A percentile compares a stretch with the other conserved stretches of the same genome.
phyloP scores from a whole-genome alignment of 768 basidiomycete species.

The Lentinula aciculospora region DNA sequence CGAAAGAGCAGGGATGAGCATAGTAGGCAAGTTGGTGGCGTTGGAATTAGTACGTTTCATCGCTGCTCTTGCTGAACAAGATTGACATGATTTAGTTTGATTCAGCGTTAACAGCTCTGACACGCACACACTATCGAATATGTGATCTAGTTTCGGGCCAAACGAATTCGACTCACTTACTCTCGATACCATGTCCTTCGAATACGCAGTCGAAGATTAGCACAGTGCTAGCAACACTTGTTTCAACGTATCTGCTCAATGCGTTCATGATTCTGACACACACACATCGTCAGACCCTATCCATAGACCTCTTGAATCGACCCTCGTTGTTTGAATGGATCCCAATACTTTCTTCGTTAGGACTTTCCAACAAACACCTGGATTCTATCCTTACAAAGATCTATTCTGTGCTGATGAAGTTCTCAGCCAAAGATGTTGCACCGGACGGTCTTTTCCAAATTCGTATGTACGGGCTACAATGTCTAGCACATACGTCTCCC shows the following conservation, averaged over 20 bases:
- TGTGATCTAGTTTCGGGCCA: conserved; percentile 20
- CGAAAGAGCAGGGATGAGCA: conserved; percentile 66
- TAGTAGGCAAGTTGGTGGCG: conserved; percentile 60
- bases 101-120: conserved; percentile 37
- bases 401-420: conserved; percentile 49
- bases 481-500: conserved; percentile 37
- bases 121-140: conserved; percentile 41
- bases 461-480: conserved; percentile 43
- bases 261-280: conserved; percentile 38
- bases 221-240: conserved; percentile 40
- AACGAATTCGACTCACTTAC: background rate
- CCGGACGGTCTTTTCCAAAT: conserved; percentile 29
- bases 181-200: conserved; percentile 18
- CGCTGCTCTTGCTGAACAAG: background rate
- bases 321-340: conserved; percentile 50
- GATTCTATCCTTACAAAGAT: conserved; percentile 56
- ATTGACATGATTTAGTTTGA: conserved; percentile 38
- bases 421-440: conserved; percentile 11
- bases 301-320: conserved; percentile 18
- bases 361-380: conserved; percentile 44
- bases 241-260: conserved; percentile 57
- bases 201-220: conserved; percentile 13
- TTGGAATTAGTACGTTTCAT: conserved; percentile 61
- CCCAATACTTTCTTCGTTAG: conserved; percentile 25
- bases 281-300: conserved; percentile 15